Evolutionary conservation across 1,139 yeast genomes (phyloP).

Genomic region (Kurtzmaniella quercitrusa): DNA sequence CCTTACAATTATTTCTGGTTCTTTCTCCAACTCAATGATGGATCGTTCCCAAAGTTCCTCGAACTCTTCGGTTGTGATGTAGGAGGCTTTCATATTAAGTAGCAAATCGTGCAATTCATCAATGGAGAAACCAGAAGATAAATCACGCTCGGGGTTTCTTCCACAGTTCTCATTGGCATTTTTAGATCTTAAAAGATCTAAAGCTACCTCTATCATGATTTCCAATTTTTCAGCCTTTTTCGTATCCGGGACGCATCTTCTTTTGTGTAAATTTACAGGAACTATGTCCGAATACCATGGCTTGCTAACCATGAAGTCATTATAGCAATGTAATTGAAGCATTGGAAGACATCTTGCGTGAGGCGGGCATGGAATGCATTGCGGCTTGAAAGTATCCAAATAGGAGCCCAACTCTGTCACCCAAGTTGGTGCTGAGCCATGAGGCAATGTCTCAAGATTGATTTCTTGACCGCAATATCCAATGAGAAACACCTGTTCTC

Average conservation of each 20-base stretch:
- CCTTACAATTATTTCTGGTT: conserved; percentile 83
- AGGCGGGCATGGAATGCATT: conserved; percentile 73
- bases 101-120: conserved; percentile 58
- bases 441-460: conserved; percentile 29
- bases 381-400: conserved; percentile 48
- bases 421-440: conserved; percentile 13
- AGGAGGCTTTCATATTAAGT: conserved; percentile 52
- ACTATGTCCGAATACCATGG: conserved; percentile 53
- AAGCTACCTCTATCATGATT: conserved; percentile 63
- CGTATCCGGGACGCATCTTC: conserved; percentile 71
- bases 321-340: conserved; percentile 61
- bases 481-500: conserved; percentile 52
- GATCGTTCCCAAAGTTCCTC: conserved; percentile 77
- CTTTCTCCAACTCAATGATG: conserved; percentile 57
- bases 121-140: conserved; percentile 48
- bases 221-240: conserved; percentile 65
- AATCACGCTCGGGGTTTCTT: conserved; percentile 30
- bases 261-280: conserved; percentile 49
- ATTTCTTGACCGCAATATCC: conserved; percentile 71
- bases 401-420: conserved; percentile 22
- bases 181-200: conserved; percentile 61
- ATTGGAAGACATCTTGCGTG: conserved; percentile 72
- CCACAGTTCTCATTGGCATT: conserved; percentile 74
- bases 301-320: conserved; percentile 54
- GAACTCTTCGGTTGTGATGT: conserved; percentile 68